Evolutionary conservation across 176 grass and related monocot species (phyloP).

Genomic region (Juncus inflexus): DNA sequence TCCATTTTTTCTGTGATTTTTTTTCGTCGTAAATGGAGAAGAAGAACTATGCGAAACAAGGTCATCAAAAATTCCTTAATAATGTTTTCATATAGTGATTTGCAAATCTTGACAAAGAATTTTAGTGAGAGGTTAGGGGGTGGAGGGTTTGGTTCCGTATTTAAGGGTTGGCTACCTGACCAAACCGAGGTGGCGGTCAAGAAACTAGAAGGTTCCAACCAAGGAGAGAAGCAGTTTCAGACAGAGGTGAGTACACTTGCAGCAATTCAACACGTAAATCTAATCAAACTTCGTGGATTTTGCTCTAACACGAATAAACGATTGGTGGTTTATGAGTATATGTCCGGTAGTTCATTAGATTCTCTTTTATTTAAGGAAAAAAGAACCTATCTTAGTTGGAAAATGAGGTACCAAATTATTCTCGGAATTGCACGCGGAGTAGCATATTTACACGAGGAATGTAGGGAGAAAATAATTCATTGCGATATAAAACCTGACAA

Average conservation of each 20-base stretch:
- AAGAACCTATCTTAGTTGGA: constrained; percentile 22
- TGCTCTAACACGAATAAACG: constrained; percentile 22
- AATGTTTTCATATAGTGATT: constrained; percentile 28
- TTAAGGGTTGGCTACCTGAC: constrained; percentile 31
- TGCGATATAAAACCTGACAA: constrained; percentile 46
- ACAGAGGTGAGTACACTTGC: constrained; percentile 36
- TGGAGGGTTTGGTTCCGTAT: constrained; percentile 45
- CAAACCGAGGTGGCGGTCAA: constrained; percentile 30
- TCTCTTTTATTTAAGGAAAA: constrained; percentile 20
- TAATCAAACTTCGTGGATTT: constrained; percentile 9
- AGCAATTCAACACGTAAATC: constrained; percentile 29
- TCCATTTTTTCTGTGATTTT: not conserved
- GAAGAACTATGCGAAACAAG: not conserved
- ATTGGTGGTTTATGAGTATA: constrained; percentile 38
- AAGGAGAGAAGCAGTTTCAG: constrained; percentile 38
- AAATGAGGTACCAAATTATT: constrained; percentile 25
- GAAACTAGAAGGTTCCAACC: constrained; percentile 36
- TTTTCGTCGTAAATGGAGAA: not conserved
- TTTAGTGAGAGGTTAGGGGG: constrained; percentile 47
- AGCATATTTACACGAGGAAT: constrained; percentile 39
- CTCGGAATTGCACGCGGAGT: constrained; percentile 29
- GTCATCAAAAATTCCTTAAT: constrained; percentile 5
- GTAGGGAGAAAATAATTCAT: constrained; percentile 33
- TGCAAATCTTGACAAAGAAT: constrained; percentile 42
- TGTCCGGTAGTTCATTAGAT: constrained; percentile 30